A percentile compares a stretch with the other conserved stretches of the same genome.
Evolutionary conservation across 306 rosid species (phyloP).

Genomic region (Trifolium repens): DNA sequence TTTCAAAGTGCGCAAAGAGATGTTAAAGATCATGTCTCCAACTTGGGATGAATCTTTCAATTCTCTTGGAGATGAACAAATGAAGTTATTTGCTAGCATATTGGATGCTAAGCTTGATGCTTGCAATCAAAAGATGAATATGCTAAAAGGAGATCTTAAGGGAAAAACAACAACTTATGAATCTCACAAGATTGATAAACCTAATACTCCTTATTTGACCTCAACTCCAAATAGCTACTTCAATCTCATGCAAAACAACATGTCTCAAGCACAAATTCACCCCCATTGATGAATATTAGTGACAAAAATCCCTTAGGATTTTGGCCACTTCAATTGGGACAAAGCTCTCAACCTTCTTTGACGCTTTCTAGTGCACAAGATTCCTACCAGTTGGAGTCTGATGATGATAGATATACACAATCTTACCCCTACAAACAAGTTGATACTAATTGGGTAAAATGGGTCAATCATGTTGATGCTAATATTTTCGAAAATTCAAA

Average conservation of each 20-base stretch:
- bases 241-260: constrained; percentile 23
- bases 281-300: constrained; percentile 7
- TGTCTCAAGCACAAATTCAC: constrained; percentile 4
- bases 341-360: constrained; percentile 15
- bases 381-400: neutral
- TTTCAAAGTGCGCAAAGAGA: constrained; percentile 31
- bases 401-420: neutral
- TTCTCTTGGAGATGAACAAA: neutral
- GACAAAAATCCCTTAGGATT: neutral
- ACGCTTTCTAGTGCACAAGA: neutral
- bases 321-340: neutral
- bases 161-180: constrained; percentile 20
- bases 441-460: neutral
- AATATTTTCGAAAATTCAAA: neutral
- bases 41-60: constrained; percentile 41
- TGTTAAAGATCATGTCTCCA: constrained; percentile 24
- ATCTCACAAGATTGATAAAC: neutral
- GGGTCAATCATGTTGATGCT: neutral
- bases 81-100: constrained; percentile 6
- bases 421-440: neutral
- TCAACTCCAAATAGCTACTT: constrained; percentile 27
- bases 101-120: constrained; percentile 41
- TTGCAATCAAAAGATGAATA: constrained; percentile 37
- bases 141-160: constrained; percentile 17
- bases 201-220: neutral